Base-by-base conservation (phyloP, 1,284 basidiomycete species). In the Cutaneotrichosporon cyanovorans region DNA sequence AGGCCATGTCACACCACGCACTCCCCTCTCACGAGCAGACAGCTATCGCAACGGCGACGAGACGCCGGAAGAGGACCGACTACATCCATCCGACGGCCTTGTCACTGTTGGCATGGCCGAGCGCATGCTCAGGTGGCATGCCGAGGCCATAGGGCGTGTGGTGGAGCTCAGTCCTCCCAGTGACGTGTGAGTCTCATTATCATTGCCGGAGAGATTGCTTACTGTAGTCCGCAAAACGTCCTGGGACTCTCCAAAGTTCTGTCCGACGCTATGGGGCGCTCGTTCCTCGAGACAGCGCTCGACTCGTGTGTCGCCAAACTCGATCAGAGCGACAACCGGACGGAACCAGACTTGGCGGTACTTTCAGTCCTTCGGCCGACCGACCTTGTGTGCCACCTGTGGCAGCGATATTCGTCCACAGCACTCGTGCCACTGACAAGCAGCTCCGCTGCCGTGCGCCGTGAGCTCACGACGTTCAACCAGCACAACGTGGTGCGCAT, bases 321-420 rank as follows among this genome's bases (percentile, higher is more conserved):
- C 4, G 85, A 92, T 40, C 74, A 77, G 9, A 75, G 76, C 5
- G 93, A 98, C 62, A 64, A 77, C 15, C 89, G 85, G 63, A 57
- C 75, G 14, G 89, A 93, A 65, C 91, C 91, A 0, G 85, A 79
- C 57, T 73, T 96, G n/a, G 77, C 83, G 40, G 72, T 78, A 2
- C 69, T 96, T 2, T 64, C 72, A 0, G 78, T 87, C 16, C 74
- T 98, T 48, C 80, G 78, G 53, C 77, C 79, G 1, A 81, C 85
- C n/a, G 91, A 95, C 68, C 79, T 95, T 42, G 84, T 95, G 50
- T 87, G 86, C 61, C 87, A 95, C 63, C 78, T 99, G 3, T 97
- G 92, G 92, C 95, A 98, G 68, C 86, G 90, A 67, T 99, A 98
- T 70, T 81, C 90, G 57, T 85, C 85, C 38, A 87, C 88, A 15